Base-by-base conservation (phyloP, 1,139 yeast species). In the Zygosaccharomyces sapae region DNA sequence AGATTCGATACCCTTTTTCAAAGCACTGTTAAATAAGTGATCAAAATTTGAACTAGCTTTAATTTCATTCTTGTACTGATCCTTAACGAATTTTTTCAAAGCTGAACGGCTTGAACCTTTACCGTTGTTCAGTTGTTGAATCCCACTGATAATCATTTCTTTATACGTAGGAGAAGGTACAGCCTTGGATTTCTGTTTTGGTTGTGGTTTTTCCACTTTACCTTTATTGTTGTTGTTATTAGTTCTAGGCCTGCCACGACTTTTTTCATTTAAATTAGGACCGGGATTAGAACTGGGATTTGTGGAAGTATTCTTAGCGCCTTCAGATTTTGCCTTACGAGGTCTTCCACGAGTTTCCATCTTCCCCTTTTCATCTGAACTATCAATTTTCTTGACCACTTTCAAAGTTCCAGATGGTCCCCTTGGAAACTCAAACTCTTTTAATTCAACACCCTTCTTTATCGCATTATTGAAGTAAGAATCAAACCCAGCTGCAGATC, bases 401-500 rank as follows among this genome's bases (percentile, higher is more conserved):
- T 70, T 71, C 42, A 72, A 56, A 43, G 74, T 67, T 44, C 75
- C 75, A 6, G 75, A 67, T 31, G 74, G 68, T 48, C 96, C 96
- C 73, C 86, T 88, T 66, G 96, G 96, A 69, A 86, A 95, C 44
- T 78, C 69, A 60, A 89, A 86, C 47, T 80, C 85, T 43, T 87
- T 95, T 27, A 78, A 67, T 49, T 78, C 81, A 51, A 88, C 95
- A 53, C 95, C 96, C 65, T 81, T 84, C 73, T 84, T 82, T 61
- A 88, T 74, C 31, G 96, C 95, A 46, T 80, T 63, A 69, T 88
- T 88, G 75, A 88, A 85, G 59, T 81, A 79, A 45, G 82, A 70
- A 65, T 87, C 95, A 62, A 87, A 87, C 65, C 76, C 81, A 48
- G 75, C 57, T 22, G 85, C 77, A 8, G 76, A 70, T 25, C 79